A percentile compares a stretch with the other conserved stretches of the same genome.
These are phyloP conservation scores for Picochlorum sp. DNA, from an alignment of 139 green algal genomes.

Conservation along the genomic window DNA sequence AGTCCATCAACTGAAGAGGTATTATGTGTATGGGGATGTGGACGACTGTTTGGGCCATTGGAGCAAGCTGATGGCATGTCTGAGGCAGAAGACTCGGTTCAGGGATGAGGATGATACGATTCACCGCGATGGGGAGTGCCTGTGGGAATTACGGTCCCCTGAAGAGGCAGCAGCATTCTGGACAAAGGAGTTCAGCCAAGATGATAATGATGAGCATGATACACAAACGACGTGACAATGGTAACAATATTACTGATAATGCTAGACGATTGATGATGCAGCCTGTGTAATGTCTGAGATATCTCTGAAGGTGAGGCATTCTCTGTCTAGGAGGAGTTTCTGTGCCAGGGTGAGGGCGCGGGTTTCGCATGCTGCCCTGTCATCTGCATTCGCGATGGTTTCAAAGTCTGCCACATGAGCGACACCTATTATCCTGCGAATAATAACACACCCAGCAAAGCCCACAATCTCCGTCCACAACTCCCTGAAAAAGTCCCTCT, in stretches of 20 bases:
- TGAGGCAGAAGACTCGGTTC: slow-evolving; percentile 34
- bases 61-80: slow-evolving; percentile 34
- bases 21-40: slow-evolving; percentile 38
- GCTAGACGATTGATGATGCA: too few relatives aligned
- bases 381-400: slow-evolving; percentile 51
- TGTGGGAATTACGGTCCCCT: slow-evolving; percentile 29
- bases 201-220: too few relatives aligned
- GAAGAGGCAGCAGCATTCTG: slow-evolving; percentile 27
- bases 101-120: slow-evolving; percentile 13
- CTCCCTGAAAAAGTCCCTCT: slow-evolving; percentile 64
- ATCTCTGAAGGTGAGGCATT: not conserved
- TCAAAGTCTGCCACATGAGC: slow-evolving; percentile 91
- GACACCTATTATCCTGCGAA: slow-evolving; percentile 84
- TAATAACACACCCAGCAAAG: slow-evolving; percentile 60
- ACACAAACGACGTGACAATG: too few relatives aligned
- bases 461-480: slow-evolving; percentile 61
- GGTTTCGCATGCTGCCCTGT: slow-evolving; percentile 66
- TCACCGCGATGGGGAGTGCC: not conserved
- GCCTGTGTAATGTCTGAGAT: not conserved
- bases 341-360: slow-evolving; percentile 65
- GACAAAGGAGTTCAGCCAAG: slow-evolving; percentile 18
- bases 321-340: slow-evolving; percentile 40
- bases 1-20: slow-evolving; percentile 40
- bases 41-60: slow-evolving; percentile 44
- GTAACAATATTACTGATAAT: too few relatives aligned